Evolutionary conservation across 164 flowering plant genomes (phyloP).

Genomic region (Warburgia ugandensis): DNA sequence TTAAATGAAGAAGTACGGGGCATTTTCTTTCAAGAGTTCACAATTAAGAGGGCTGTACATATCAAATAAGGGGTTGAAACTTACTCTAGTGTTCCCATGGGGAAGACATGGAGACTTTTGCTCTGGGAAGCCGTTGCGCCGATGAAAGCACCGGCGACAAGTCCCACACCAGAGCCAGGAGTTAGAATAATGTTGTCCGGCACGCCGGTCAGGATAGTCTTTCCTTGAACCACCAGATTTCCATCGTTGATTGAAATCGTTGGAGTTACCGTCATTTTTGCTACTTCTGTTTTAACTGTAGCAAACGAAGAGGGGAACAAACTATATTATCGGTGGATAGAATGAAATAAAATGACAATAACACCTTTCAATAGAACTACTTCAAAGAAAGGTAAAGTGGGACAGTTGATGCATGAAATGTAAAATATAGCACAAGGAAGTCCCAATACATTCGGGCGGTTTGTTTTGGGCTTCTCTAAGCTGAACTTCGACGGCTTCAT

Average conservation of each 20-base stretch:
- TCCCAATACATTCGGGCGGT: not conserved
- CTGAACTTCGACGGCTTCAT: no score
- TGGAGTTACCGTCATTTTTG: conserved; percentile 78
- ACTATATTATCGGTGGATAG: not conserved
- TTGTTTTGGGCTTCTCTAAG: no score
- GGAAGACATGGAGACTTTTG: conserved; percentile 83
- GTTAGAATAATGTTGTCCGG: conserved; percentile 84
- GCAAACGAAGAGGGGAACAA: not conserved
- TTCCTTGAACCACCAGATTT: conserved; percentile 85
- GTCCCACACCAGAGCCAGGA: conserved; percentile 60
- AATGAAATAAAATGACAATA: not conserved
- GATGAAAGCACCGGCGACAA: conserved; percentile 64
- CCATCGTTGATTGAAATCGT: conserved; percentile 65
- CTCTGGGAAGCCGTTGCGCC: conserved; percentile 66
- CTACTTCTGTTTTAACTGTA: not conserved
- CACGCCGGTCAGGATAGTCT: conserved; percentile 73
- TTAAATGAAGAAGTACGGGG: not conserved
- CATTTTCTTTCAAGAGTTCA: not conserved
- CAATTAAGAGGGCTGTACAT: not conserved
- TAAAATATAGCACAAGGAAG: no score
- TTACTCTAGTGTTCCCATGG: conserved; percentile 80
- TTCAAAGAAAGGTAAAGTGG: no score
- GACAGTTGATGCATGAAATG: no score
- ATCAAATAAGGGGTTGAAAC: conserved; percentile 4
- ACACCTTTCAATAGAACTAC: not conserved